Evolutionary conservation across 768 basidiomycete species (phyloP).

Genomic region (Xerocomellus chrysenteron): DNA sequence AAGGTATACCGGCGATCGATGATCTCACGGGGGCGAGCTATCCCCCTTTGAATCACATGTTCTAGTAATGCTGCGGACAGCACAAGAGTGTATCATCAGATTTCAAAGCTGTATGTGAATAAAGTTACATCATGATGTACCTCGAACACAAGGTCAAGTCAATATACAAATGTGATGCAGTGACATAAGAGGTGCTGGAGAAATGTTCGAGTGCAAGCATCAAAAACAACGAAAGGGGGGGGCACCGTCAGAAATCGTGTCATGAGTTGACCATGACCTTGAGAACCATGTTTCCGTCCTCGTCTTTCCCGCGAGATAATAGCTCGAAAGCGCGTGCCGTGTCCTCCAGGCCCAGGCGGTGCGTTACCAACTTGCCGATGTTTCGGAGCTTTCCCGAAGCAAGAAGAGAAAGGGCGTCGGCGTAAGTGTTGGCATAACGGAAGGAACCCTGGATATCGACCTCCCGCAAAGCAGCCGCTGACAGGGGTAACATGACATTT

Average conservation of each 20-base stretch:
- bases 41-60: neutral
- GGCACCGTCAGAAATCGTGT: slow-evolving; percentile 1
- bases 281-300: slow-evolving; percentile 77
- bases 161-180: slow-evolving; percentile 11
- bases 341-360: slow-evolving; percentile 65
- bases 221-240: slow-evolving; percentile 4
- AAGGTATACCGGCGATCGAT: slow-evolving; percentile 6
- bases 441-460: slow-evolving; percentile 93
- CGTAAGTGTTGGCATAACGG: slow-evolving; percentile 88
- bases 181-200: slow-evolving; percentile 12
- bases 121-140: slow-evolving; percentile 28
- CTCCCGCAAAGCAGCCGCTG: slow-evolving; percentile 79
- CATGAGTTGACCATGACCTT: slow-evolving; percentile 78
- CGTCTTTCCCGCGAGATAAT: slow-evolving; percentile 73
- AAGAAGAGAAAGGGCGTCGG: slow-evolving; percentile 77
- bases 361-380: slow-evolving; percentile 75
- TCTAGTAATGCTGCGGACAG: neutral
- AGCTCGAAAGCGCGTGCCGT: slow-evolving; percentile 80
- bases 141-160: slow-evolving; percentile 9
- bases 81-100: slow-evolving; percentile 2
- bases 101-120: slow-evolving; percentile 13
- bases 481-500: slow-evolving; percentile 79
- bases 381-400: slow-evolving; percentile 60
- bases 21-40: slow-evolving; percentile 6
- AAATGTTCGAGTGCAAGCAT: slow-evolving; percentile 4